Conservation (phyloP, 192 early-diverging fungal genomes). For the Entomortierella parvispora region DNA sequence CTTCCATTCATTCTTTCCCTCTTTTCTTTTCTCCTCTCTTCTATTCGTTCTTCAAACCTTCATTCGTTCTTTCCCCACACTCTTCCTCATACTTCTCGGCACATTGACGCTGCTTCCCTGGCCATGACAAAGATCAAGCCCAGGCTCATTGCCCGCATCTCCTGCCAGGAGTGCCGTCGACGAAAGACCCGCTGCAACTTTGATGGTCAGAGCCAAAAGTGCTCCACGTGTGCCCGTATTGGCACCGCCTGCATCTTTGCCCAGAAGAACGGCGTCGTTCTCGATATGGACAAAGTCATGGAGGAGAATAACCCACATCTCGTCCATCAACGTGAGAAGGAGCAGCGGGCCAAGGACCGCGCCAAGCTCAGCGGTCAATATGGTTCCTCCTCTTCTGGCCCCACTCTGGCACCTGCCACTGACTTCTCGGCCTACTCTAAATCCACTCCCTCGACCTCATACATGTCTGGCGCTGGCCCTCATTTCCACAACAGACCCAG, state of each 20-base stretch:
- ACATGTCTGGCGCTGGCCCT: conserved; percentile 3
- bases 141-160: conserved; percentile 50
- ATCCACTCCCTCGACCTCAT: conserved; percentile 26
- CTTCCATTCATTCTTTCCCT: background rate
- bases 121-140: conserved; percentile 54
- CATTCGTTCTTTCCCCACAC: background rate
- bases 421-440: conserved; percentile 35
- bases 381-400: background rate
- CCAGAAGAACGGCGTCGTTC: conserved; percentile 51
- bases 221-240: conserved; percentile 44
- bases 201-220: conserved; percentile 48
- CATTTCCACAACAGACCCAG: conserved; percentile 11
- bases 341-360: conserved; percentile 44
- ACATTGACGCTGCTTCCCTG: too few species aligned
- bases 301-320: conserved; percentile 52
- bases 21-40: conserved; percentile 1
- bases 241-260: conserved; percentile 49
- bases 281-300: conserved; percentile 54
- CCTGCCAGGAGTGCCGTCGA: conserved; percentile 46
- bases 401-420: conserved; percentile 3
- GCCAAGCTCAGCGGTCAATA: conserved; percentile 7
- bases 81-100: background rate
- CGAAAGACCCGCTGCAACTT: conserved; percentile 53
- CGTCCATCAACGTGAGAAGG: conserved; percentile 41
- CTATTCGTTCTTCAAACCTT: background rate